Conservation (phyloP, 306 rosid genomes). For the Lotus japonicus region DNA sequence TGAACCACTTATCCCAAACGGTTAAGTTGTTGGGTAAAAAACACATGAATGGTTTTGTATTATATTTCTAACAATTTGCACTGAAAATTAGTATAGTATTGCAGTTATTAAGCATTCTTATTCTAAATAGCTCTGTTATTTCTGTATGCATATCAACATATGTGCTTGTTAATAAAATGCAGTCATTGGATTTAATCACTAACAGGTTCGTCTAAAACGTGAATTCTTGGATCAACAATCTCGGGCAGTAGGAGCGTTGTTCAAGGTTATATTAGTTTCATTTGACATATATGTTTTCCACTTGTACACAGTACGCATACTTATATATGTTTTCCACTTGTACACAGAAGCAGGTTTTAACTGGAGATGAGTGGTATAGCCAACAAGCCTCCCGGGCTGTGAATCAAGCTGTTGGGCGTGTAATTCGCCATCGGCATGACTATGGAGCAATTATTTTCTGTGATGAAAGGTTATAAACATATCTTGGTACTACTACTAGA, state of each 20-base stretch:
- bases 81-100: slow-evolving; percentile 4
- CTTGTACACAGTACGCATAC: background rate
- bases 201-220: slow-evolving; percentile 91
- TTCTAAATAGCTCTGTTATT: background rate
- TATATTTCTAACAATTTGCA: background rate
- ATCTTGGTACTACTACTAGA: background rate
- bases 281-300: slow-evolving; percentile 5
- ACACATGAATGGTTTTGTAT: background rate
- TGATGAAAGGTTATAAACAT: slow-evolving; percentile 74
- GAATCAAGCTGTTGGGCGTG: slow-evolving; percentile 98
- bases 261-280: slow-evolving; percentile 42
- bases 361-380: slow-evolving; percentile 92
- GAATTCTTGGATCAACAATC: slow-evolving; percentile 72
- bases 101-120: slow-evolving; percentile 4
- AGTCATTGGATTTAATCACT: slow-evolving; percentile 16
- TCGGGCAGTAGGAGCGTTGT: slow-evolving; percentile 31
- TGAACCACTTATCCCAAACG: too few species aligned
- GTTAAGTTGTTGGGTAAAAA: too few species aligned
- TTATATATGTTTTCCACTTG: slow-evolving; percentile 5
- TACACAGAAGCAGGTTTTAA: slow-evolving; percentile 37
- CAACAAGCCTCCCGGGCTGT: slow-evolving; percentile 96
- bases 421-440: slow-evolving; percentile 93
- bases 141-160: background rate
- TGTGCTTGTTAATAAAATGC: slow-evolving; percentile 13
- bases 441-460: slow-evolving; percentile 91